Conservation (phyloP, 805 yeast genomes). For the Metschnikowia similis region DNA sequence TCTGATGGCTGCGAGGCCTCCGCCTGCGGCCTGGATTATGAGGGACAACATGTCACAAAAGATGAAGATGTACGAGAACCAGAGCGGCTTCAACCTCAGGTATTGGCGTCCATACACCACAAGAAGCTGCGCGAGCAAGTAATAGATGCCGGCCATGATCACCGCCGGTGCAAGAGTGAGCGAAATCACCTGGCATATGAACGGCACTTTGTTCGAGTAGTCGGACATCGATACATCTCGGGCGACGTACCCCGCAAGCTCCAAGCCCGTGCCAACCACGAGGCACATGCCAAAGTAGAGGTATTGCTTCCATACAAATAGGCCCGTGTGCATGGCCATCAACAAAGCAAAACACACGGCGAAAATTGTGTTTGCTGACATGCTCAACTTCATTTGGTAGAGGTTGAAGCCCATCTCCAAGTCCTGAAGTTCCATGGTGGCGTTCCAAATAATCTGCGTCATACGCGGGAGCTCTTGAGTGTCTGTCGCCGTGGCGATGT, state of each 20-base stretch:
- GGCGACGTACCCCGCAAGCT: constrained; percentile 65
- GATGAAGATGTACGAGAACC: constrained; percentile 62
- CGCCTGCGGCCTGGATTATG: constrained; percentile 32
- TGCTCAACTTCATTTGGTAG: constrained; percentile 15
- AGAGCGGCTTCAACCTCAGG: constrained; percentile 52
- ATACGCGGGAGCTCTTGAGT: constrained; percentile 19
- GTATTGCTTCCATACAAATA: constrained; percentile 46
- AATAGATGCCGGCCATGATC: constrained; percentile 80
- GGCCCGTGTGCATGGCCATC: constrained; percentile 11
- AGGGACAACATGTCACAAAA: constrained; percentile 58
- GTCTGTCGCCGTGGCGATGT: constrained; percentile 22
- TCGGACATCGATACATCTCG: constrained; percentile 44
- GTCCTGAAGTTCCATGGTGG: constrained; percentile 19
- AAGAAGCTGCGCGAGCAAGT: constrained; percentile 60
- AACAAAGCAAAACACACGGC: constrained; percentile 16
- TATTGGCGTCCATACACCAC: constrained; percentile 47
- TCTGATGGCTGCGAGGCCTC: constrained; percentile 15
- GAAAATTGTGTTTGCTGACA: constrained; percentile 11
- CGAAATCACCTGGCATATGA: constrained; percentile 60
- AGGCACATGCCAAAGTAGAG: constrained; percentile 65
- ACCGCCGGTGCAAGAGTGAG: constrained; percentile 80
- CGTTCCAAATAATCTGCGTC: constrained; percentile 17
- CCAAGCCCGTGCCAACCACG: constrained; percentile 53
- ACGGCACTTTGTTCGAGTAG: constrained; percentile 30
- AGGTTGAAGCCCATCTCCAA: constrained; percentile 18